Evolutionary conservation across 345 rosid genomes (phyloP).

Genomic region (Citrus australasica): DNA sequence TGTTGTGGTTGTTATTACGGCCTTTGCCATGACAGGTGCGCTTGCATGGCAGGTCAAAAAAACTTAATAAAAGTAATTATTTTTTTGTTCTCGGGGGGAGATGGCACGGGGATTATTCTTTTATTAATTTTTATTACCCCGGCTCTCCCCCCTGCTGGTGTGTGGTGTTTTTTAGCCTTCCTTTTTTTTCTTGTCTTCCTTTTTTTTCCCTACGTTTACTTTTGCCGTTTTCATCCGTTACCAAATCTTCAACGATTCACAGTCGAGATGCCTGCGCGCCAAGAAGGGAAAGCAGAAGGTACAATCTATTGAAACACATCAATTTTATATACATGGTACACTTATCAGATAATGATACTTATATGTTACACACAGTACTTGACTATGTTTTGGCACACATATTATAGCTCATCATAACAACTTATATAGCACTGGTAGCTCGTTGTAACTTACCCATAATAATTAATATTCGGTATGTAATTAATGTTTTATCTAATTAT

Average conservation of each 20-base stretch:
- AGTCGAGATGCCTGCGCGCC: neutral
- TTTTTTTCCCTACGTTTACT: too few species aligned
- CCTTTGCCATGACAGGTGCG: conserved; percentile 98
- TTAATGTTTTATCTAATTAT: too few species aligned
- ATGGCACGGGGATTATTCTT: conserved; percentile 28
- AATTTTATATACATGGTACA: neutral
- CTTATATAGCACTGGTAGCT: too few species aligned
- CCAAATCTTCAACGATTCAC: neutral
- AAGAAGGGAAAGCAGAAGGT: neutral
- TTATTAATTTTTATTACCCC: conserved; percentile 15
- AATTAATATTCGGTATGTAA: too few species aligned
- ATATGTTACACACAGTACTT: too few species aligned
- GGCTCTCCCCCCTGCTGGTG: conserved; percentile 39
- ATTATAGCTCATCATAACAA: too few species aligned
- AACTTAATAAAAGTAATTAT: conserved; percentile 7
- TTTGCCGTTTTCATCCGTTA: too few species aligned
- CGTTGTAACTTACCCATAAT: too few species aligned
- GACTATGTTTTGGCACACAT: too few species aligned
- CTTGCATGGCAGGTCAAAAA: conserved; percentile 88
- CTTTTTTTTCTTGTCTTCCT: too few species aligned
- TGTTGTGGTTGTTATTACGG: conserved; percentile 39
- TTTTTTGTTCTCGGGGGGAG: conserved; percentile 33
- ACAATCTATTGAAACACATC: neutral
- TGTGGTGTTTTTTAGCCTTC: neutral
- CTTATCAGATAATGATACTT: neutral